Evolutionary conservation across 805 yeast genomes (phyloP).

Genomic region (Pichia kluyveri): DNA sequence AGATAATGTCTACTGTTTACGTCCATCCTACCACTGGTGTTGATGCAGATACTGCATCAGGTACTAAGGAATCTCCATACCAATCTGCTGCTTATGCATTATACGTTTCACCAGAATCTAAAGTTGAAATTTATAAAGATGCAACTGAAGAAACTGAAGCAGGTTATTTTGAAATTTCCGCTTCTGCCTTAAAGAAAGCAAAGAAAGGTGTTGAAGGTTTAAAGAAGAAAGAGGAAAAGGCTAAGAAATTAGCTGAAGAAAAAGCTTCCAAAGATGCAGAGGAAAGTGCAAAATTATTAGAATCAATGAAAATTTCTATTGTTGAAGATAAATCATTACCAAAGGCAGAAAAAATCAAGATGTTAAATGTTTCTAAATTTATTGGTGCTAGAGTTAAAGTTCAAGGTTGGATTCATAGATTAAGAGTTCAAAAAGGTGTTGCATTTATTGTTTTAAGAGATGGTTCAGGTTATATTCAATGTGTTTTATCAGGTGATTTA

Average conservation of each 20-base stretch:
- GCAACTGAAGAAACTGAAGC: slow-evolving; percentile 37
- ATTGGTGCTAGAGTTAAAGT: slow-evolving; percentile 66
- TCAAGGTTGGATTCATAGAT: slow-evolving; percentile 94
- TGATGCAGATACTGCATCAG: slow-evolving; percentile 51
- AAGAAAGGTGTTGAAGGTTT: slow-evolving; percentile 91
- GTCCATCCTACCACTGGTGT: slow-evolving; percentile 67
- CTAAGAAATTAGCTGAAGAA: slow-evolving; percentile 45
- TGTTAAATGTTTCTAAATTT: slow-evolving; percentile 41
- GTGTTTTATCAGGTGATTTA: slow-evolving; percentile 81
- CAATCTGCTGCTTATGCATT: slow-evolving; percentile 80
- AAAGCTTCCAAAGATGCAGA: slow-evolving; percentile 51
- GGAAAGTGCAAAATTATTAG: slow-evolving; percentile 68
- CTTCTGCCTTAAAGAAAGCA: slow-evolving; percentile 92
- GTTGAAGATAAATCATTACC: slow-evolving; percentile 70
- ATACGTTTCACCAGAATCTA: slow-evolving; percentile 36
- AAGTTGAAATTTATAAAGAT: slow-evolving; percentile 51
- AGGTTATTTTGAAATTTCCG: slow-evolving; percentile 67
- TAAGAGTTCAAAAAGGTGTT: slow-evolving; percentile 86
- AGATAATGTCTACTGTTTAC: slow-evolving; percentile 20
- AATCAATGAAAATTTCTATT: slow-evolving; percentile 69
- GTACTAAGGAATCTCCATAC: slow-evolving; percentile 64
- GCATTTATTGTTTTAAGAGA: slow-evolving; percentile 90
- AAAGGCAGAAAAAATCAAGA: slow-evolving; percentile 56
- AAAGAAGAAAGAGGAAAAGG: slow-evolving; percentile 70
- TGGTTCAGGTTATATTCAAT: slow-evolving; percentile 86